phyloP scores from a whole-genome alignment of 495 filamentous ascomycete genomes.

The Penicillium longicatenatum region DNA sequence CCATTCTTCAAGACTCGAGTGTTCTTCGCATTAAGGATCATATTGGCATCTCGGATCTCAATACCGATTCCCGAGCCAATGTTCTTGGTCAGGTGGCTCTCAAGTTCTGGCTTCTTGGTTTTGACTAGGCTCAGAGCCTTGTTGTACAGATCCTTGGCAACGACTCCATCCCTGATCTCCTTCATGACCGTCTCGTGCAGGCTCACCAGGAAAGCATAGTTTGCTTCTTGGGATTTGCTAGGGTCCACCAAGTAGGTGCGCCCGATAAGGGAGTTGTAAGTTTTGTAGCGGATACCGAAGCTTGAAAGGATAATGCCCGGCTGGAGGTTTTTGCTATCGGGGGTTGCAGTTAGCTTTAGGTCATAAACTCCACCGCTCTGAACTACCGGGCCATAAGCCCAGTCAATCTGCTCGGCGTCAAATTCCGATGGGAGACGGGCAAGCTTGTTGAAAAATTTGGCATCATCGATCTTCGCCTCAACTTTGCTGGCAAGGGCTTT shows the following conservation, averaged over 20 bases:
- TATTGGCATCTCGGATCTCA: constrained; percentile 78
- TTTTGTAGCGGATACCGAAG: constrained; percentile 91
- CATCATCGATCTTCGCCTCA: constrained; percentile 85
- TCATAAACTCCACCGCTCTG: constrained; percentile 97
- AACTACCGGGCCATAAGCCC: constrained; percentile 86
- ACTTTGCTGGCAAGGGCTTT: constrained; percentile 79
- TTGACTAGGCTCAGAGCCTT: constrained; percentile 79
- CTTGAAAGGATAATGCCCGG: constrained; percentile 89
- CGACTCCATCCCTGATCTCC: constrained; percentile 83
- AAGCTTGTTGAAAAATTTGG: constrained; percentile 86
- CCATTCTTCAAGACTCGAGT: constrained; percentile 82
- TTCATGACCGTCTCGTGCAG: constrained; percentile 87
- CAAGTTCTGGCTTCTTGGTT: constrained; percentile 89
- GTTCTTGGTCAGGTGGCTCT: constrained; percentile 88
- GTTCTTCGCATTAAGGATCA: constrained; percentile 85
- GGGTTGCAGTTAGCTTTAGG: constrained; percentile 70
- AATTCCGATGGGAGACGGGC: constrained; percentile 83
- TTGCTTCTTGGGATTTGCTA: constrained; percentile 89
- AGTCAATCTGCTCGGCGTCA: constrained; percentile 89
- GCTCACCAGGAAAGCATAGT: constrained; percentile 87
- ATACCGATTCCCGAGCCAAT: constrained; percentile 91
- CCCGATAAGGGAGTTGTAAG: constrained; percentile 86
- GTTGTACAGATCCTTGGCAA: constrained; percentile 86
- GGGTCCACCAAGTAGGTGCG: constrained; percentile 96
- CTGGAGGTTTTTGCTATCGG: constrained; percentile 84